These are phyloP conservation scores for Trametes maxima DNA, from an alignment of 768 basidiomycete species.

Conservation along the genomic window DNA sequence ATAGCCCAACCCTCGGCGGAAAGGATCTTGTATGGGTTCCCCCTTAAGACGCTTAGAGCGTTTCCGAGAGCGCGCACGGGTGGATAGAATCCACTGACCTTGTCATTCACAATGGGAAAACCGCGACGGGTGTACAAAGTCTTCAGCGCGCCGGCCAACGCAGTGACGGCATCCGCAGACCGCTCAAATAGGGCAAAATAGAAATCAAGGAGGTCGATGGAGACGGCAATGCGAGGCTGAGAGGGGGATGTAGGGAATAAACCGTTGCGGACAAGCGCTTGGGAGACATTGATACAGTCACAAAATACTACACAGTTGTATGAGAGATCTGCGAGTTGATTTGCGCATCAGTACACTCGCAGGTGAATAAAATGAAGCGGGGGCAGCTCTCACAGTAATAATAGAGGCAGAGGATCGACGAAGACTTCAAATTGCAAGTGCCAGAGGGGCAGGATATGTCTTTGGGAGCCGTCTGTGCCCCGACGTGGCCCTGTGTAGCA, in stretches of 20 bases:
- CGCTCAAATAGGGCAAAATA: constrained; percentile 39
- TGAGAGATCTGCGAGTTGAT: no score
- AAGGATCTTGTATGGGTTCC: constrained; percentile 32
- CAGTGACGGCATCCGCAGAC: constrained; percentile 41
- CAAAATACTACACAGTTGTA: constrained; percentile 14
- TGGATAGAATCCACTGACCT: constrained; percentile 16
- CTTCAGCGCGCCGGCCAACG: constrained; percentile 31
- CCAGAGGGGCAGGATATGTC: no score
- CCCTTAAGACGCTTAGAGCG: constrained; percentile 26
- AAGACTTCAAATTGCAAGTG: no score
- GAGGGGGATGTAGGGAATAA: constrained; percentile 37
- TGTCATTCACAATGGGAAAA: constrained; percentile 22
- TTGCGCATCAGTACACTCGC: no score
- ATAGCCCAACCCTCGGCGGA: constrained; percentile 29
- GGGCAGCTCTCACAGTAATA: no score
- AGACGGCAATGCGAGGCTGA: constrained; percentile 27
- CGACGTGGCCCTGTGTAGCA: no score
- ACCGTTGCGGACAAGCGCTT: constrained; percentile 34
- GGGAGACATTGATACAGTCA: constrained; percentile 24
- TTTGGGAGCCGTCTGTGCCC: no score
- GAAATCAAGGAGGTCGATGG: constrained; percentile 37
- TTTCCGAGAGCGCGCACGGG: no score
- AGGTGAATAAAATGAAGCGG: no score
- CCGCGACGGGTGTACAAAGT: constrained; percentile 35
- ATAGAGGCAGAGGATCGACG: no score